Base-by-base conservation (phyloP, 257 asterid genomes). In the Voacanga thouarsii region DNA sequence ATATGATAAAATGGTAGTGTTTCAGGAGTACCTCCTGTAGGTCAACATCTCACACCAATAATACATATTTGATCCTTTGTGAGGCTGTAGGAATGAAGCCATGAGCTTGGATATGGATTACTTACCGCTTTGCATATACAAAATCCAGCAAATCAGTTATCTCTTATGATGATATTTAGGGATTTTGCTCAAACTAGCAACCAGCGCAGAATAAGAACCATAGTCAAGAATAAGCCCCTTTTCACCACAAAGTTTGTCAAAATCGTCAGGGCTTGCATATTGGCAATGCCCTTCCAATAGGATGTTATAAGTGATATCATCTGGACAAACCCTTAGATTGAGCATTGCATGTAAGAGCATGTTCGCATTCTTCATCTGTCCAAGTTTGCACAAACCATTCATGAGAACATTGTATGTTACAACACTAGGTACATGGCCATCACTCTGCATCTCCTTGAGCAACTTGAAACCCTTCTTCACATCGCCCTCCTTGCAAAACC, bases 361-460 rank as follows among this genome's bases (percentile, higher is more conserved):
- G 28, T 93, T 79, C 1, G 98, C 97, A 63, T 95, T 95, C 83
- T 83, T 91, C 96, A 89, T 89, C 83, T 93, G 97, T 23, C 99
- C 97, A 78, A 77, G 89, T 80, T 79, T 93, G 89, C 99, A 93
- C 68, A 91, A 86, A 44, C 99, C 99, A 76, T 88, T 85, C 88
- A 95, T 84, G 43, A 95, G 91, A 76, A 88, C 97, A 33, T 95
- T 95, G 78, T 95, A 95, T 18, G 98, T 86, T 72, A 91, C 84
- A 68, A 95, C 87, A 67, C 82, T 74, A 0, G 97, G 92, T n/a
- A 61, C 57, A 53, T 49, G 84, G 15, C 97, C 97, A 69, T 86
- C 89, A 24, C 82, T 88, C 84, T 89, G 97, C 97, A 93, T 87
- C 85, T 93, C 96, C 81, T 85, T 81, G 2, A 95, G 87, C 80